These are phyloP conservation scores for Mucor indicus DNA, from an alignment of 371 early-diverging fungal genomes.

Conservation along the genomic window DNA sequence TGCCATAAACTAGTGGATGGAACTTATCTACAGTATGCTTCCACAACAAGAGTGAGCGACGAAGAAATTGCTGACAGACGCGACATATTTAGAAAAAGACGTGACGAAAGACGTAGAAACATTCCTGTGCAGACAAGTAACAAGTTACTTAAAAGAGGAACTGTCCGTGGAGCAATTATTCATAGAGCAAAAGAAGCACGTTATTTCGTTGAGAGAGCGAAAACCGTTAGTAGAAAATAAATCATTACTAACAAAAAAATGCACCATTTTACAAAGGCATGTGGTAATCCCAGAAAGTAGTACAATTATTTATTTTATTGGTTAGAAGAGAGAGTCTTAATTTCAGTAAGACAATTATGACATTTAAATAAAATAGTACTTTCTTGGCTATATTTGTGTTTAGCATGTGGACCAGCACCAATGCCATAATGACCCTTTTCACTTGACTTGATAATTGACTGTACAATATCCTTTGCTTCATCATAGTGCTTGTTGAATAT, in stretches of 20 bases:
- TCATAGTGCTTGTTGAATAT: slow-evolving; percentile 41
- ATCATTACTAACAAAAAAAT: too few species aligned
- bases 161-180: slow-evolving; percentile 37
- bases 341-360: slow-evolving; percentile 36
- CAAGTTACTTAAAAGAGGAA: slow-evolving; percentile 28
- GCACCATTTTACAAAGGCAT: too few species aligned
- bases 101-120: slow-evolving; percentile 42
- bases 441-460: slow-evolving; percentile 33
- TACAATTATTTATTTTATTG: too few species aligned
- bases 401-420: slow-evolving; percentile 42
- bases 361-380: slow-evolving; percentile 44
- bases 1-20: slow-evolving; percentile 73
- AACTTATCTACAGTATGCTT: slow-evolving; percentile 50
- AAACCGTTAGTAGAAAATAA: slow-evolving; percentile 31
- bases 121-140: slow-evolving; percentile 22
- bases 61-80: slow-evolving; percentile 55
- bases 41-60: slow-evolving; percentile 49
- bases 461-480: slow-evolving; percentile 44
- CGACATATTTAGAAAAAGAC: slow-evolving; percentile 43
- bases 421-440: slow-evolving; percentile 40
- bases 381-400: slow-evolving; percentile 49
- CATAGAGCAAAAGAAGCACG: slow-evolving; percentile 44
- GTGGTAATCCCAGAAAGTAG: too few species aligned
- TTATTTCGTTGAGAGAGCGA: slow-evolving; percentile 43
- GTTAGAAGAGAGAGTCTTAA: slow-evolving; percentile 11